Evolutionary conservation across 352 stramenopile genomes (phyloP).

Genomic region (Aphanomyces invadans): DNA sequence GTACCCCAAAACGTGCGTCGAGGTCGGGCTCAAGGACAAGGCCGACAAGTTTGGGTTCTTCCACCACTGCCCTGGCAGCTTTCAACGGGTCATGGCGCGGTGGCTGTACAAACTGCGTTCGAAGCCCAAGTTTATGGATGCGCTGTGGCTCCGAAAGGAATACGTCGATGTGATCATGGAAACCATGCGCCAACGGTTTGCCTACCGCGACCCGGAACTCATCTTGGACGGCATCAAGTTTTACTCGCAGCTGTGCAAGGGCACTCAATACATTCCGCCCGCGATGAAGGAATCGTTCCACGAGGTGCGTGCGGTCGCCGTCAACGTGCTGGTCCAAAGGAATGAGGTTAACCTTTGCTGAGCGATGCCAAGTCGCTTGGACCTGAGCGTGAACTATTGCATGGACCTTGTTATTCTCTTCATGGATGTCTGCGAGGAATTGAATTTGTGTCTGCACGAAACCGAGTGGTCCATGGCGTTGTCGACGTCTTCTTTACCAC

Average conservation of each 20-base stretch:
- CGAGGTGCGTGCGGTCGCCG: slow-evolving; percentile 31
- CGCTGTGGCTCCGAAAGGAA: slow-evolving; percentile 65
- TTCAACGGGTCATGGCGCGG: slow-evolving; percentile 74
- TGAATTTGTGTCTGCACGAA: no score
- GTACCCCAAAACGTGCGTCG: slow-evolving; percentile 80
- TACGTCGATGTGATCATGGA: slow-evolving; percentile 84
- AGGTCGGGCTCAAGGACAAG: slow-evolving; percentile 80
- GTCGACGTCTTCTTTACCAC: no score
- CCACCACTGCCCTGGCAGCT: slow-evolving; percentile 79
- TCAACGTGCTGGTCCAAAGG: no score
- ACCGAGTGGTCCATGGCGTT: no score
- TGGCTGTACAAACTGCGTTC: slow-evolving; percentile 82
- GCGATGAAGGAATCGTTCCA: slow-evolving; percentile 80
- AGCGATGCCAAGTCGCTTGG: not conserved
- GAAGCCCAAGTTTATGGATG: slow-evolving; percentile 76
- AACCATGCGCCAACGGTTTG: slow-evolving; percentile 76
- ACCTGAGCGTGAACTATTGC: no score
- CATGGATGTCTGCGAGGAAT: no score
- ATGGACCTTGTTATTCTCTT: no score
- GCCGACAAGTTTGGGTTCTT: slow-evolving; percentile 74
- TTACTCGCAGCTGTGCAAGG: slow-evolving; percentile 73
- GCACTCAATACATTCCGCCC: slow-evolving; percentile 57
- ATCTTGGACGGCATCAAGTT: slow-evolving; percentile 84
- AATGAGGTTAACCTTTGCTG: no score
- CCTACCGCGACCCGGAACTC: slow-evolving; percentile 75